These are phyloP conservation scores for Actinomortierella ambigua DNA, from an alignment of 371 early-diverging fungal genomes.

Conservation along the genomic window DNA sequence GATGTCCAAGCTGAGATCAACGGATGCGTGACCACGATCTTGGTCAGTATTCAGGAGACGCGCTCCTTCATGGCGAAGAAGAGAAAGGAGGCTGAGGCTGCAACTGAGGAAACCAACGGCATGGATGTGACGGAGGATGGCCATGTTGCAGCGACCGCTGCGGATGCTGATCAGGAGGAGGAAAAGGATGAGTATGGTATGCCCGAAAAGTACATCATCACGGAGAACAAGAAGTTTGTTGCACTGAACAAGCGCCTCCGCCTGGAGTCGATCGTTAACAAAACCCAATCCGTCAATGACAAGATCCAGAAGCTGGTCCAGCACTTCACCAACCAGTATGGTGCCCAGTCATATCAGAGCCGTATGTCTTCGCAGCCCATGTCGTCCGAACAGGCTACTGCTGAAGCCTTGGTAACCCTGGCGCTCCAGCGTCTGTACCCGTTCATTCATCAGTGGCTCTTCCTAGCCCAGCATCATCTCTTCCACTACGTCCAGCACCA, in stretches of 20 bases:
- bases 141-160: not conserved
- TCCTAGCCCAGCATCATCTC: slow-evolving; percentile 63
- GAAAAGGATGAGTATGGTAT: slow-evolving; percentile 59
- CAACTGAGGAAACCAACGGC: not conserved
- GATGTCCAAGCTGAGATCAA: slow-evolving; percentile 39
- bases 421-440: slow-evolving; percentile 59
- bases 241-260: slow-evolving; percentile 37
- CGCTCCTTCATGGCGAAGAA: slow-evolving; percentile 28
- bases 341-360: not conserved
- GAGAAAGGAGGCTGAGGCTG: slow-evolving; percentile 4
- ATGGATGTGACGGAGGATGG: not conserved
- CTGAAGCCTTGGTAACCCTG: slow-evolving; percentile 35
- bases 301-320: slow-evolving; percentile 38
- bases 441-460: slow-evolving; percentile 72
- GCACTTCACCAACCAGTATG: slow-evolving; percentile 7
- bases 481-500: slow-evolving; percentile 69
- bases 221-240: slow-evolving; percentile 43
- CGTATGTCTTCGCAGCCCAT: not conserved
- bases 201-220: slow-evolving; percentile 56
- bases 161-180: slow-evolving; percentile 23
- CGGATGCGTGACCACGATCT: slow-evolving; percentile 39
- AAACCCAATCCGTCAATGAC: slow-evolving; percentile 30
- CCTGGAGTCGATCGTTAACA: slow-evolving; percentile 40
- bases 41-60: slow-evolving; percentile 37
- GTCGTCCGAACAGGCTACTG: slow-evolving; percentile 14